These are phyloP conservation scores for Paspalum vaginatum DNA, from an alignment of 176 grass and related monocot genomes.

Conservation along the genomic window DNA sequence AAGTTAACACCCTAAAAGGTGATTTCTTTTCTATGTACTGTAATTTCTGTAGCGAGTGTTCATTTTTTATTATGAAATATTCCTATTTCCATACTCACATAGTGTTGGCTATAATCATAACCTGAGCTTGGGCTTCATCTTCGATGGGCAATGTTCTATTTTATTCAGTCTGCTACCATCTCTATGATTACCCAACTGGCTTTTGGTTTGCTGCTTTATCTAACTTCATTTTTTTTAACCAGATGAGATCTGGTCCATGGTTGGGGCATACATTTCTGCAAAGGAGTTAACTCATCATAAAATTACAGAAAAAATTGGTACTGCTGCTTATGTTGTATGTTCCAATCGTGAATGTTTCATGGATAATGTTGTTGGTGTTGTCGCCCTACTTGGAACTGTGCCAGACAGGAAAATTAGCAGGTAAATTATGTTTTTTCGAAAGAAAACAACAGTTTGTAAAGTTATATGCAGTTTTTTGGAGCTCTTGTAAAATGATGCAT, in stretches of 20 bases:
- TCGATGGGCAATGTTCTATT: background rate
- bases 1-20: conserved; percentile 29
- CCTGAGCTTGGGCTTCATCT: conserved; percentile 2
- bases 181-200: background rate
- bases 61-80: background rate
- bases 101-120: background rate
- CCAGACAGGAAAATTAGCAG: conserved; percentile 3
- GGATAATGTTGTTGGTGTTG: conserved; percentile 31
- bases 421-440: background rate
- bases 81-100: background rate
- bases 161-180: conserved; percentile 9
- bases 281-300: conserved; percentile 23
- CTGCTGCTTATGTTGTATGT: conserved; percentile 42
- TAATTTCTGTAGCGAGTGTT: background rate
- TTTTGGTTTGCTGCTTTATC: conserved; percentile 9
- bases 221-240: conserved; percentile 2
- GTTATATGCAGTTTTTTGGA: conserved; percentile 9
- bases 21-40: conserved; percentile 18
- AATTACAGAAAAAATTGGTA: conserved; percentile 31
- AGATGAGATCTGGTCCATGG: conserved; percentile 28
- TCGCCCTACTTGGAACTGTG: conserved; percentile 51
- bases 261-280: background rate
- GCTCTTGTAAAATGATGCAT: background rate
- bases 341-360: background rate
- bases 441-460: background rate